These are phyloP conservation scores for Asterella californica DNA, from an alignment of 225 moss, liverwort and hornwort species.

Conservation along the genomic window DNA sequence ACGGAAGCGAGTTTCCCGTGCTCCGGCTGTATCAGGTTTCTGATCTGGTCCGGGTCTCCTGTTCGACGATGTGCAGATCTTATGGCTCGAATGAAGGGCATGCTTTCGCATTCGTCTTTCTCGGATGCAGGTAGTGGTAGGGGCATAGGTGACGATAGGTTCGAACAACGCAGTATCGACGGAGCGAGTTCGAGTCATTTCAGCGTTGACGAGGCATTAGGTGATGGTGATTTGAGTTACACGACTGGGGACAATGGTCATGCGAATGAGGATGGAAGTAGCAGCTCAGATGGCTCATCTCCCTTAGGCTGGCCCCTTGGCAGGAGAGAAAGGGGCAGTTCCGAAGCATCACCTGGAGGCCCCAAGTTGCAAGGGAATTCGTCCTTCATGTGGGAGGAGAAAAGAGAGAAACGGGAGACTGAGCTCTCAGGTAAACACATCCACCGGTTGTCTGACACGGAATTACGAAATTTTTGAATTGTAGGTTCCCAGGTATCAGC, in stretches of 20 bases:
- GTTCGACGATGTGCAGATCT: slow-evolving; percentile 33
- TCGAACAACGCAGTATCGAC: slow-evolving; percentile 77
- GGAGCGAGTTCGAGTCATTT: slow-evolving; percentile 72
- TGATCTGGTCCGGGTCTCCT: neutral
- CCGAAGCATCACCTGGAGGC: slow-evolving; percentile 70
- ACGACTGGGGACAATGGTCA: slow-evolving; percentile 46
- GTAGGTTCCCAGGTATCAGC: neutral
- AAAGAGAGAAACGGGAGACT: slow-evolving; percentile 75
- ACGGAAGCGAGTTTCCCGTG: neutral
- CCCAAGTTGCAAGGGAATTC: slow-evolving; percentile 68
- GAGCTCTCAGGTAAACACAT: slow-evolving; percentile 70
- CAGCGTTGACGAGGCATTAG: slow-evolving; percentile 80
- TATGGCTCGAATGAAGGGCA: slow-evolving; percentile 48
- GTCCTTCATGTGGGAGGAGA: slow-evolving; percentile 85
- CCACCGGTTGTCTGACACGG: neutral
- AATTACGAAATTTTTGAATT: neutral
- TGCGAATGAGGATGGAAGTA: slow-evolving; percentile 67
- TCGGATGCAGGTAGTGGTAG: slow-evolving; percentile 30
- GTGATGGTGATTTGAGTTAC: slow-evolving; percentile 78
- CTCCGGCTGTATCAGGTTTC: neutral
- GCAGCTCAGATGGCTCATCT: slow-evolving; percentile 83
- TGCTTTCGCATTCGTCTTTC: slow-evolving; percentile 41
- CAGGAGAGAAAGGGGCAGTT: slow-evolving; percentile 66
- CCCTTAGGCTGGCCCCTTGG: slow-evolving; percentile 94
- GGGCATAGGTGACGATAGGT: slow-evolving; percentile 56